Base-by-base conservation (phyloP, 495 filamentous ascomycete species). In the Tuber umbilicatum region DNA sequence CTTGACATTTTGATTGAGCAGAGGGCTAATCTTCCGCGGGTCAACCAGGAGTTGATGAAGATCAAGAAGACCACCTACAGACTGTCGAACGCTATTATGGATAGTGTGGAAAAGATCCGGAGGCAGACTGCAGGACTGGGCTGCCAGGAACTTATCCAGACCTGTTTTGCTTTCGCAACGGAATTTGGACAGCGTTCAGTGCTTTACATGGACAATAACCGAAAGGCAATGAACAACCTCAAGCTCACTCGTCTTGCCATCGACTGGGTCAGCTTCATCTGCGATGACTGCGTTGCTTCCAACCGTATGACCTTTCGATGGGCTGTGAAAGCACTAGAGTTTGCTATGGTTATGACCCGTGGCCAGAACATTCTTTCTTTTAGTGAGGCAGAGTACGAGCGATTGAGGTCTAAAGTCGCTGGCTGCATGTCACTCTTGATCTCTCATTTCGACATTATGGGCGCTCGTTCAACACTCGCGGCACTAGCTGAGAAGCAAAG, bases 381-480 rank as follows among this genome's bases (percentile, higher is more conserved):
- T 73, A 92, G 90, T 38, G 93, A 96, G 71, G 88, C 90, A 38
- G 94, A 98, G 80, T 99, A 97, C 82, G 88, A 89, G 45, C 87
- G 86, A 74, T 83, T 99, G 73, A 88, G 94, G 68, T 87, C 89
- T 31, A 98, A 97, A 83, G 95, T 98, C 27, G 93, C 94, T 47
- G 95, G 94, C 2, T 99, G 95, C 82, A 99, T 99, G 96, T 94
- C 93, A 19, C 88, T 99, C 42, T 88, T 99, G 39, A 97, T 99
- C 76, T 97, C 94, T 10, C 95, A 99, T 82, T 98, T 99, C 79
- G 95, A 99, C 85, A 97, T 99, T 82, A 96, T 99, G 92, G 95
- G 96, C 68, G 95, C 95, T 70, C 88, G 94, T 79, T 97, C 93
- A 37, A 97, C 90, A 19, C 87, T 97, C 70, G 95, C 95, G 2